Conservation (phyloP, 768 basidiomycete genomes). For the Russula brevipes region DNA sequence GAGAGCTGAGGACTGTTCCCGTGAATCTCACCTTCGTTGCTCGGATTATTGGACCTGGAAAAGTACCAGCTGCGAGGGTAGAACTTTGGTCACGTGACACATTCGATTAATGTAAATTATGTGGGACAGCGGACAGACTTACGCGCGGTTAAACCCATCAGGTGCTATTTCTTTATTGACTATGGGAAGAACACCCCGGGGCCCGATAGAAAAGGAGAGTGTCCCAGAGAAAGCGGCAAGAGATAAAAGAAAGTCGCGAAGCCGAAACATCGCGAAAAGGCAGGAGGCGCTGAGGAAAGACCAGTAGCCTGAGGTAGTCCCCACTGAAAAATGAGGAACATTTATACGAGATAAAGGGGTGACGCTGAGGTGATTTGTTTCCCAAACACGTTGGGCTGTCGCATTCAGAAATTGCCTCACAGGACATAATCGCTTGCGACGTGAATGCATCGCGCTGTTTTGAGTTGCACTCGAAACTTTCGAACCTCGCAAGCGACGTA, state of each 20-base stretch:
- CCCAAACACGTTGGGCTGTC: no score
- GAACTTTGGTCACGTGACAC: conserved; percentile 29
- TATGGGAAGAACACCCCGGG: background rate
- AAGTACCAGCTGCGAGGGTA: conserved; percentile 40
- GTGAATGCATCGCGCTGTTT: no score
- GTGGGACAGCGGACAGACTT: background rate
- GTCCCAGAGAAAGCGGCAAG: background rate
- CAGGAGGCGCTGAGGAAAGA: background rate
- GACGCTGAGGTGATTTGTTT: no score
- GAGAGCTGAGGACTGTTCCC: no score
- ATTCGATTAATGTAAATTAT: background rate
- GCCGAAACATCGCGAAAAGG: background rate
- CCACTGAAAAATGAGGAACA: no score
- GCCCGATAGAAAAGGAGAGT: conserved; percentile 2
- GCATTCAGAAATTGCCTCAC: no score
- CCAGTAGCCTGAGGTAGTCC: background rate
- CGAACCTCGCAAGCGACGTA: no score
- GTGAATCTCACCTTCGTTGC: conserved; percentile 30
- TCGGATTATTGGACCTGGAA: conserved; percentile 45
- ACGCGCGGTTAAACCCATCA: background rate
- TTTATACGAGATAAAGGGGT: no score
- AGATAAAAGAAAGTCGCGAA: background rate
- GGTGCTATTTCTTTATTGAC: conserved; percentile 18
- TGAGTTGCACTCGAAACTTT: no score
- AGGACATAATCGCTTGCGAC: no score